phyloP scores from a whole-genome alignment of 2,329 filamentous ascomycete genomes.

The Microcera coccophila region DNA sequence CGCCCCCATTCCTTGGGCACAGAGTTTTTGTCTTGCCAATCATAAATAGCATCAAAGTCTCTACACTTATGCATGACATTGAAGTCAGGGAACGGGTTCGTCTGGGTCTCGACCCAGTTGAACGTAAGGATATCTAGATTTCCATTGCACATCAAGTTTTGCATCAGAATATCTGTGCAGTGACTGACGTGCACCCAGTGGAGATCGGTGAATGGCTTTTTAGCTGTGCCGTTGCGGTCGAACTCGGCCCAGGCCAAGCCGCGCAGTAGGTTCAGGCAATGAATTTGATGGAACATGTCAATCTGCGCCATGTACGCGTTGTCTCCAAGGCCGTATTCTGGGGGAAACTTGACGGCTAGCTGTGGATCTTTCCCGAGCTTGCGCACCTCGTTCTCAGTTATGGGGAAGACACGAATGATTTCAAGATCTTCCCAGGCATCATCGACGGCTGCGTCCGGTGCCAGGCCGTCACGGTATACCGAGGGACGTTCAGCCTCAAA shows the following conservation, averaged over 20 bases:
- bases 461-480: neutral
- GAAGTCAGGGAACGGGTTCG: conserved; percentile 5
- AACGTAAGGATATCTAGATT: conserved; percentile 34
- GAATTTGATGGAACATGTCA: conserved; percentile 26
- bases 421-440: neutral
- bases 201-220: conserved; percentile 5
- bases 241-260: neutral
- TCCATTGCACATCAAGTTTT: conserved; percentile 32
- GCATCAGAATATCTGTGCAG: conserved; percentile 34
- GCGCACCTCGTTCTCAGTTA: neutral
- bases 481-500: neutral
- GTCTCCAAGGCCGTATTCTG: conserved; percentile 14
- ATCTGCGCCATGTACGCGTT: conserved; percentile 33
- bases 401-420: neutral
- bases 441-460: neutral
- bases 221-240: neutral
- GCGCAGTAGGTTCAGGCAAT: conserved; percentile 19
- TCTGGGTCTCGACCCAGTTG: conserved; percentile 28
- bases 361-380: neutral
- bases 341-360: neutral
- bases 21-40: neutral
- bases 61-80: neutral
- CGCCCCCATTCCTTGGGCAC: neutral
- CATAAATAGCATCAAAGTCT: neutral
- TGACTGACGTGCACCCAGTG: conserved; percentile 31